Conservation (phyloP, 2,329 filamentous ascomycete species). For the Epichloe typhina region DNA sequence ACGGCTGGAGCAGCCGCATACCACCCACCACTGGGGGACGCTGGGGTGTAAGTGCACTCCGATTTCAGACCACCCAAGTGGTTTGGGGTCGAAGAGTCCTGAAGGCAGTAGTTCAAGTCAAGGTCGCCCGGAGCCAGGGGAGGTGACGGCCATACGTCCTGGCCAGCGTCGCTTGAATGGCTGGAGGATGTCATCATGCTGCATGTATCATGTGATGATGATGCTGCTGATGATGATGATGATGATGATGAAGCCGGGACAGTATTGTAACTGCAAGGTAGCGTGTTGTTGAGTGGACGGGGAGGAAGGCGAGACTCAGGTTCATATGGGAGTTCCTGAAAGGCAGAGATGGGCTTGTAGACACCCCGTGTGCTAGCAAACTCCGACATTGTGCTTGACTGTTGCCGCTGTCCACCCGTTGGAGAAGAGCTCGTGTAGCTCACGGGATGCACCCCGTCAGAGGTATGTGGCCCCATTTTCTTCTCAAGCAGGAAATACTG, state of each 20-base stretch:
- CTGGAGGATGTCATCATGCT: constrained; percentile 1
- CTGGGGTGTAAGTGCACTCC: not conserved
- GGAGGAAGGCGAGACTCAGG: constrained; percentile 11
- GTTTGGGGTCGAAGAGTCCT: not conserved
- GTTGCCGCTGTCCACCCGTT: constrained; percentile 16
- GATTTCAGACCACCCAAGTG: not conserved
- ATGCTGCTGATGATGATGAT: constrained; percentile 1
- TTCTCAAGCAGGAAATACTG: constrained; percentile 7
- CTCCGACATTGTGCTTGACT: constrained; percentile 15
- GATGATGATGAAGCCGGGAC: constrained; percentile 7
- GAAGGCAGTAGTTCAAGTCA: constrained; percentile 1
- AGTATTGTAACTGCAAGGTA: not conserved
- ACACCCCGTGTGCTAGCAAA: constrained; percentile 14
- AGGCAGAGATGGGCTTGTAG: constrained; percentile 12
- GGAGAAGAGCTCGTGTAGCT: constrained; percentile 20
- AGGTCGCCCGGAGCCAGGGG: constrained; percentile 10
- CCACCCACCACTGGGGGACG: not conserved
- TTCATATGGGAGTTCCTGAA: constrained; percentile 12
- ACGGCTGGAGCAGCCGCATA: not conserved
- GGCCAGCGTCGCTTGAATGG: constrained; percentile 8
- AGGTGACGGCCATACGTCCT: constrained; percentile 22
- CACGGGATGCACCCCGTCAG: constrained; percentile 15
- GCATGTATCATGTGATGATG: constrained; percentile 1
- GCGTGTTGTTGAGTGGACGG: not conserved
- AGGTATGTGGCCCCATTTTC: constrained; percentile 17